Base-by-base conservation (phyloP, 257 asterid species). In the Solanum pimpinellifolium region DNA sequence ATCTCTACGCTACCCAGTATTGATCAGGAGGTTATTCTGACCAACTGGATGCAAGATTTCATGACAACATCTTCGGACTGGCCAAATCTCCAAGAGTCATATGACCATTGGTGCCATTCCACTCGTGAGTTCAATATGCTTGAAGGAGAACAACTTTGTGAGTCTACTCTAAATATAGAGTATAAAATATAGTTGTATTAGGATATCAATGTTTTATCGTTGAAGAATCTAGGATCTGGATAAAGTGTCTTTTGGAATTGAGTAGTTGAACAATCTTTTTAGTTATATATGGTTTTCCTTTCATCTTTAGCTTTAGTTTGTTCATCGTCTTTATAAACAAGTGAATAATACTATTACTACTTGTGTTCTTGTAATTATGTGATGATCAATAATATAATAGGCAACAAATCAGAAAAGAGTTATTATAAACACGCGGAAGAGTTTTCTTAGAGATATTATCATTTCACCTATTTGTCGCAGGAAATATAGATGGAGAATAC, bases 1-100 rank as follows among this genome's bases (percentile, higher is more conserved):
- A 86, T 90, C 66, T 39, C 85, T 12, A 83, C 89, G 25, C 56
- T 90, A 11, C 90, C 91, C 16, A 9, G 81, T 9, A 23, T 86
- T 11, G 90, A 88, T 66, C 90, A 90, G 74, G 89, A 90, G 85
- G 74, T 83, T 14, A 88, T 90, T 44, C 91, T 88, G 49, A 86
- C 86, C 5, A 90, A 88, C 25, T 90, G 91, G 91, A 49, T 90
- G 18, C 90, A 88, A 75, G 88, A 90, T 39, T 90, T 86, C 84
- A 86, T 89, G 10, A 41, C 72, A 23, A 60, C 86, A 65, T 44
- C 90, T 25, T 90, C 90, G 0, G 90, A 90, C 86, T 90, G 91
- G 91, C 91, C 91, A 2, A 90, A 88, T 82, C 91, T 90, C 9
- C 91, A 86, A 29, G 76, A 39, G 15, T 65, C 89, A 37, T 90